Conservation (phyloP, 805 yeast species). For the Wickerhamiella australiensis region DNA sequence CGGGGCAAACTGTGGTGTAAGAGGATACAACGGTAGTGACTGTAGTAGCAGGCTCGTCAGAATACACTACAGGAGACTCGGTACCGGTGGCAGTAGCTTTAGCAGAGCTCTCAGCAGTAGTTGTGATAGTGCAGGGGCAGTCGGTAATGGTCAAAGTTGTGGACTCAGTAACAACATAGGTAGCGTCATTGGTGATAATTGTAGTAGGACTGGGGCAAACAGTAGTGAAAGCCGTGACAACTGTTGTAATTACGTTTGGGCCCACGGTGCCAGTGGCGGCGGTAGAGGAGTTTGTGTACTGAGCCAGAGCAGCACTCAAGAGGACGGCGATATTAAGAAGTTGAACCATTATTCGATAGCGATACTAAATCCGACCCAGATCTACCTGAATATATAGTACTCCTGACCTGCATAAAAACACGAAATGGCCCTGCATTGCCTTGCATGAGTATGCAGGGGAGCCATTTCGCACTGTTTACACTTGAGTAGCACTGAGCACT, state of each 20-base stretch:
- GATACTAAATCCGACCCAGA: not conserved
- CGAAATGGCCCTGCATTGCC: not conserved
- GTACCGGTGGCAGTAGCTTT: not conserved
- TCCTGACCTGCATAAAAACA: not conserved
- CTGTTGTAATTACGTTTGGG: slow-evolving; percentile 25
- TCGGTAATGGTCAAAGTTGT: slow-evolving; percentile 48
- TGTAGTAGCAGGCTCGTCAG: not conserved
- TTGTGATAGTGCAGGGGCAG: slow-evolving; percentile 8
- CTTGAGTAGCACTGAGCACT: not conserved
- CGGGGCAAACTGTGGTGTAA: slow-evolving; percentile 5
- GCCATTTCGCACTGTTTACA: not conserved
- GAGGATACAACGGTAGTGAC: not conserved
- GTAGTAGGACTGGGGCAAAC: slow-evolving; percentile 63
- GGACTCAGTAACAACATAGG: slow-evolving; percentile 57
- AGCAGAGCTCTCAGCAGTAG: slow-evolving; percentile 1
- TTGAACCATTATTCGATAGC: not conserved
- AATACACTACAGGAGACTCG: too few relatives aligned
- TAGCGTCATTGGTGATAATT: slow-evolving; percentile 44
- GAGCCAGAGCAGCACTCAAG: not conserved
- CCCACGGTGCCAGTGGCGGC: slow-evolving; percentile 10
- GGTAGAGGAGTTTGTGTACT: not conserved
- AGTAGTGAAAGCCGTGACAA: slow-evolving; percentile 16
- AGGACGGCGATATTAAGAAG: not conserved
- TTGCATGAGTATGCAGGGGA: slow-evolving; percentile 4
- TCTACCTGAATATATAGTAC: not conserved